Evolutionary conservation across 1,139 yeast genomes (phyloP).

Genomic region (Yamadazyma kanchanaburiensis): DNA sequence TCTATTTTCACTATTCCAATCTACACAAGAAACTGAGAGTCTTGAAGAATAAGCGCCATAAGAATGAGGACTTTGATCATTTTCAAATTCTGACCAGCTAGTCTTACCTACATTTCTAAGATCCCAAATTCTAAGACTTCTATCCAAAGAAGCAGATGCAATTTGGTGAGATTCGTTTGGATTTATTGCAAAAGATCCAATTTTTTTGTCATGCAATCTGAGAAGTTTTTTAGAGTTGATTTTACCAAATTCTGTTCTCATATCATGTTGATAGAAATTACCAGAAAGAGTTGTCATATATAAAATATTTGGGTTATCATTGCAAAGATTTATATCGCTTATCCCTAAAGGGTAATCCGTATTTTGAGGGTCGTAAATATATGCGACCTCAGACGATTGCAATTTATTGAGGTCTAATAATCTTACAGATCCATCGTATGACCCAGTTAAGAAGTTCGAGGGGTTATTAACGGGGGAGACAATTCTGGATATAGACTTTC

Average conservation of each 20-base stretch:
- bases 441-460: conserved; percentile 59
- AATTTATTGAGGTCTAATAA: conserved; percentile 62
- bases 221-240: conserved; percentile 32
- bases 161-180: conserved; percentile 59
- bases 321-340: conserved; percentile 55
- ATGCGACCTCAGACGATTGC: conserved; percentile 54
- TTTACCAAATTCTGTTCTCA: conserved; percentile 44
- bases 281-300: conserved; percentile 80
- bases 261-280: conserved; percentile 67
- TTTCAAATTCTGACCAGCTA: conserved; percentile 37
- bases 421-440: conserved; percentile 87
- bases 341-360: conserved; percentile 45
- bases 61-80: conserved; percentile 44
- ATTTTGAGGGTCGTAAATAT: conserved; percentile 48
- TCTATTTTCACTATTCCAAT: conserved; percentile 75
- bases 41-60: conserved; percentile 69
- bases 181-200: conserved; percentile 81
- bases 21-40: conserved; percentile 79
- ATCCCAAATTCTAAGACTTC: conserved; percentile 86
- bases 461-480: conserved; percentile 49
- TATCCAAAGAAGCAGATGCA: conserved; percentile 85
- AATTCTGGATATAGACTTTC: conserved; percentile 67
- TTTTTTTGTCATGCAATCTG: conserved; percentile 81
- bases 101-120: conserved; percentile 49
- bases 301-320: conserved; percentile 47